Evolutionary conservation across 495 filamentous ascomycete genomes (phyloP).

Genomic region (Saxispiralis lemnorum): DNA sequence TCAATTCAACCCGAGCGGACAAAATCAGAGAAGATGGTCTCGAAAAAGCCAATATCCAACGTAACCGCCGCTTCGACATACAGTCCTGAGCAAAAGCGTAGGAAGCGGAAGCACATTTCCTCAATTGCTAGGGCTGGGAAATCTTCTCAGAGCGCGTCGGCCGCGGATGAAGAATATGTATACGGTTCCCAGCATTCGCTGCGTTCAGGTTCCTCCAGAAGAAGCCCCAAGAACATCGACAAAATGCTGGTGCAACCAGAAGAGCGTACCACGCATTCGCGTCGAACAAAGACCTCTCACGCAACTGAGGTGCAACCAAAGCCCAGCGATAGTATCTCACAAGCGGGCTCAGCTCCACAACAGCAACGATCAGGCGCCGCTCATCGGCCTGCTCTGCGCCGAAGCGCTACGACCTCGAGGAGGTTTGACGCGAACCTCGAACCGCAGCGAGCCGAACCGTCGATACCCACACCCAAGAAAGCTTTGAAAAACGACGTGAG

Average conservation of each 20-base stretch:
- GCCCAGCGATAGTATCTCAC: constrained; percentile 2
- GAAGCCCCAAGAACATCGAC: too few relatives aligned
- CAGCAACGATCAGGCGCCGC: neutral
- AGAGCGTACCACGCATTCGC: too few relatives aligned
- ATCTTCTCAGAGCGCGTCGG: neutral
- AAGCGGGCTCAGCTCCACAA: neutral
- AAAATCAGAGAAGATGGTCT: neutral
- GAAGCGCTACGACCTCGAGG: neutral
- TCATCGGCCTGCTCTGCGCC: neutral
- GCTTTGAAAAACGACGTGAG: constrained; percentile 4
- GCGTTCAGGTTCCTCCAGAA: too few relatives aligned
- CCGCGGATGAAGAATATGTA: neutral
- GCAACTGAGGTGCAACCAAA: neutral
- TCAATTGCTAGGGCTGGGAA: neutral
- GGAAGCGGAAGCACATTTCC: neutral
- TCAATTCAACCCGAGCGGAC: neutral
- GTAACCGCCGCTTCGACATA: neutral
- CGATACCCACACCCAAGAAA: neutral
- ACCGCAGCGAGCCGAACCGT: neutral
- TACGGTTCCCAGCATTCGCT: neutral
- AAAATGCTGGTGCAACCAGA: neutral
- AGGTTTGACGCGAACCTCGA: neutral
- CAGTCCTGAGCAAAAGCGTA: neutral
- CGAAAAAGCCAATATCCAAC: neutral
- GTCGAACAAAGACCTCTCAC: too few relatives aligned